phyloP scores from a whole-genome alignment of 805 yeast species.

The Starmerella sp. region DNA sequence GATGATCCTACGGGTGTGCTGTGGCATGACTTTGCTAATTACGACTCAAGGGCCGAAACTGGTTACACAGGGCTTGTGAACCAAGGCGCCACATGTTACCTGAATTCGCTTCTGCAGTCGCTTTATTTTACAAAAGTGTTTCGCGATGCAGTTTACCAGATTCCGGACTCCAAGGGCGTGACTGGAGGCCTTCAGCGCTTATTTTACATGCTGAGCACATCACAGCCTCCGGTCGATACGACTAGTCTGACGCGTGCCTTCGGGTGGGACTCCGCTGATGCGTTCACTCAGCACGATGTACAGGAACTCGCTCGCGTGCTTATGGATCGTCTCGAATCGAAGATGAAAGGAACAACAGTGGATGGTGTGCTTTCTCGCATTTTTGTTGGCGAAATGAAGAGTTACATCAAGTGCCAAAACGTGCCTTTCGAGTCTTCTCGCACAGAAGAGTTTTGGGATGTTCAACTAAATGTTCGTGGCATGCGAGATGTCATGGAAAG shows the following conservation, averaged over 20 bases:
- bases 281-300: constrained; percentile 95
- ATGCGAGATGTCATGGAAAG: constrained; percentile 60
- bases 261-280: constrained; percentile 95
- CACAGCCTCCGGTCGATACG: constrained; percentile 71
- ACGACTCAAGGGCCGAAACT: constrained; percentile 72
- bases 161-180: constrained; percentile 62
- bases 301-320: constrained; percentile 90
- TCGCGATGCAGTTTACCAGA: constrained; percentile 74
- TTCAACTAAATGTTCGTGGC: constrained; percentile 85
- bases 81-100: constrained; percentile 97
- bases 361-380: constrained; percentile 65
- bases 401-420: constrained; percentile 81
- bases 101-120: constrained; percentile 84
- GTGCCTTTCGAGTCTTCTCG: constrained; percentile 89
- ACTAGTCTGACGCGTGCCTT: constrained; percentile 77
- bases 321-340: constrained; percentile 84
- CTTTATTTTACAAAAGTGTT: constrained; percentile 75
- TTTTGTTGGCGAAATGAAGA: constrained; percentile 95
- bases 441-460: constrained; percentile 95
- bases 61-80: constrained; percentile 89
- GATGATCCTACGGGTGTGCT: constrained; percentile 88
- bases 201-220: constrained; percentile 66
- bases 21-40: constrained; percentile 76
- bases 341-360: constrained; percentile 80
- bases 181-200: constrained; percentile 78